phyloP scores from a whole-genome alignment of 1,139 yeast genomes.

The Magnusiomyces suaveolens region DNA sequence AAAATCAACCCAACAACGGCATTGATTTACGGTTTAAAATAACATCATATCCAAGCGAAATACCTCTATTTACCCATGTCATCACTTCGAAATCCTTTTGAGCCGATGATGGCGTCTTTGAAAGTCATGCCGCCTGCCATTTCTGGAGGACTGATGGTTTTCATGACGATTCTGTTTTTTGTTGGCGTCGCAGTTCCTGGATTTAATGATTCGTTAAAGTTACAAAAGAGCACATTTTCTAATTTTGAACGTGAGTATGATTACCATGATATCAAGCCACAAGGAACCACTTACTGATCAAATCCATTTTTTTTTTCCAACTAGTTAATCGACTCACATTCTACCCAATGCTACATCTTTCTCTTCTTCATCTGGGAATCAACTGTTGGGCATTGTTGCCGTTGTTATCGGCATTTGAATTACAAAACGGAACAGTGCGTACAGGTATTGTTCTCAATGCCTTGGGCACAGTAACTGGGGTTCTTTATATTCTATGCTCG shows the following conservation, averaged over 20 bases:
- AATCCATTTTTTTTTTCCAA: not conserved
- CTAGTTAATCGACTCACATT: slow-evolving; percentile 54
- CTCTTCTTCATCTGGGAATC: slow-evolving; percentile 52
- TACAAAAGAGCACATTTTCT: slow-evolving; percentile 51
- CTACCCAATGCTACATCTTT: slow-evolving; percentile 63
- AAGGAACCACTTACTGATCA: not conserved
- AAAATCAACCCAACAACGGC: no score
- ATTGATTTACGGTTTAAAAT: not conserved
- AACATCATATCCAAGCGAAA: no score
- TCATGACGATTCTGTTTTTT: slow-evolving; percentile 39
- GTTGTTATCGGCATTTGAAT: slow-evolving; percentile 55
- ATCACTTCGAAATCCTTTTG: slow-evolving; percentile 4
- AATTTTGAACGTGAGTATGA: slow-evolving; percentile 37
- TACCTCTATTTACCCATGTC: not conserved
- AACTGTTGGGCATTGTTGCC: slow-evolving; percentile 57
- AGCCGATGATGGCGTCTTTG: slow-evolving; percentile 9
- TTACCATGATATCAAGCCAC: not conserved
- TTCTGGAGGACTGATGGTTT: slow-evolving; percentile 53
- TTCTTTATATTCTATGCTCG: slow-evolving; percentile 55
- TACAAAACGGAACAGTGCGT: slow-evolving; percentile 71
- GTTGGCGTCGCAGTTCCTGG: slow-evolving; percentile 29
- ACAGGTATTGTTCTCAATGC: slow-evolving; percentile 75
- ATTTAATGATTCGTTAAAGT: slow-evolving; percentile 33
- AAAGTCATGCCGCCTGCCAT: slow-evolving; percentile 47
- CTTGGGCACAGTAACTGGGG: slow-evolving; percentile 59